These are phyloP conservation scores for Lenzites betulinus DNA, from an alignment of 768 basidiomycete species.

Conservation along the genomic window DNA sequence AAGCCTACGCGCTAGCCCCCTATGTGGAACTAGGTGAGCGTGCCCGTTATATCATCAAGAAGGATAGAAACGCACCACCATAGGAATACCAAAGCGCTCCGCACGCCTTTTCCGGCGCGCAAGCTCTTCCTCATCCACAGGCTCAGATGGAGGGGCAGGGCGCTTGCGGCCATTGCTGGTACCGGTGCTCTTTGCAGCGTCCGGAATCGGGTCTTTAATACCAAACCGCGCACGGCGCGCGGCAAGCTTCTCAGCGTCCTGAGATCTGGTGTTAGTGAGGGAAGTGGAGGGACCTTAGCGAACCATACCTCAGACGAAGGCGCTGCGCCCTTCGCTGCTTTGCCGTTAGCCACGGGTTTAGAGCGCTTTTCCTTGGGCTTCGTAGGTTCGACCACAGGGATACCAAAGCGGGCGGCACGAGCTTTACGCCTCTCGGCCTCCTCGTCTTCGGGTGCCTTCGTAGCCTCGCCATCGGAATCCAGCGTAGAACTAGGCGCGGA, in stretches of 20 bases:
- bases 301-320: conserved; percentile 18
- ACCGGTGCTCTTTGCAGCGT: conserved; percentile 6
- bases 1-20: conserved; percentile 1
- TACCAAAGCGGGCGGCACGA: conserved; percentile 72
- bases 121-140: conserved; percentile 56
- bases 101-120: conserved; percentile 63
- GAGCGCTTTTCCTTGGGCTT: conserved; percentile 33
- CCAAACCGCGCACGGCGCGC: conserved; percentile 63
- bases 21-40: not conserved
- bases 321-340: conserved; percentile 2
- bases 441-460: conserved; percentile 37
- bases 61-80: conserved; percentile 6
- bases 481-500: not conserved
- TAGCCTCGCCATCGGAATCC: not conserved
- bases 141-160: conserved; percentile 36
- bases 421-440: conserved; percentile 60
- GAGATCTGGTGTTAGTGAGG: not conserved
- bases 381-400: conserved; percentile 50
- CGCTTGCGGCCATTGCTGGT: conserved; percentile 33
- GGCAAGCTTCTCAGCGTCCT: conserved; percentile 54
- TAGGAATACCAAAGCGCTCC: conserved; percentile 55
- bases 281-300: not conserved
- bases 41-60: not conserved
- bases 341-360: conserved; percentile 10
- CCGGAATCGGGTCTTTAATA: not conserved